Conservation (phyloP, 1,139 yeast species). For the Pichia sp. region DNA sequence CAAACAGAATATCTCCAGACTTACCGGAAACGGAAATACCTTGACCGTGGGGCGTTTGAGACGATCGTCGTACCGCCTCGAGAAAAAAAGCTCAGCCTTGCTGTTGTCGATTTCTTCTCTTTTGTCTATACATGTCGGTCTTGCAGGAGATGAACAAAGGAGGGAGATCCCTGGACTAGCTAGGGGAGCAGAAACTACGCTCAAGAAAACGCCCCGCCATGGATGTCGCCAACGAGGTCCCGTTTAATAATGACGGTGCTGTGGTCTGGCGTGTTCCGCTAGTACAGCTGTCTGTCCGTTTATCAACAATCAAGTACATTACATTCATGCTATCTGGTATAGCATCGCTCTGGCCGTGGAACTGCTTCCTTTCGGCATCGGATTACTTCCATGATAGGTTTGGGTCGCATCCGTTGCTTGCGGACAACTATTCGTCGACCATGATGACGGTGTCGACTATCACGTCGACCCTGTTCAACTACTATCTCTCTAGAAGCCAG, state of each 20-base stretch:
- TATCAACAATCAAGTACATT: conserved; percentile 41
- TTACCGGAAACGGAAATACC: neutral
- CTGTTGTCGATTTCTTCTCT: too few relatives aligned
- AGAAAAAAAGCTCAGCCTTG: too few relatives aligned
- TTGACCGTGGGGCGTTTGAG: too few relatives aligned
- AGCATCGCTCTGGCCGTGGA: conserved; percentile 95
- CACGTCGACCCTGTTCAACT: conserved; percentile 58
- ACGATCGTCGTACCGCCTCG: too few relatives aligned
- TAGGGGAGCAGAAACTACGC: too few relatives aligned
- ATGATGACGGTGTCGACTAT: conserved; percentile 88
- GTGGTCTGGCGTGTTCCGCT: conserved; percentile 1
- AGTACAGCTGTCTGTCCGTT: neutral
- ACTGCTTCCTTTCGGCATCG: conserved; percentile 81
- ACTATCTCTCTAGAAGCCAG: conserved; percentile 66
- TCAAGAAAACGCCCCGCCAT: neutral
- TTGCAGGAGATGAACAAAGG: neutral
- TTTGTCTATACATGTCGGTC: too few relatives aligned
- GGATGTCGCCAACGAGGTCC: neutral
- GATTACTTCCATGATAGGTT: conserved; percentile 73
- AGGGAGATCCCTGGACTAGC: too few relatives aligned
- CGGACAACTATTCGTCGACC: conserved; percentile 67
- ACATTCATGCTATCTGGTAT: conserved; percentile 71
- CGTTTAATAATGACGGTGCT: neutral
- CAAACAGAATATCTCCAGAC: neutral
- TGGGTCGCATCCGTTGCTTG: conserved; percentile 46